Base-by-base conservation (phyloP, 805 yeast genomes). In the Clavispora fructus region DNA sequence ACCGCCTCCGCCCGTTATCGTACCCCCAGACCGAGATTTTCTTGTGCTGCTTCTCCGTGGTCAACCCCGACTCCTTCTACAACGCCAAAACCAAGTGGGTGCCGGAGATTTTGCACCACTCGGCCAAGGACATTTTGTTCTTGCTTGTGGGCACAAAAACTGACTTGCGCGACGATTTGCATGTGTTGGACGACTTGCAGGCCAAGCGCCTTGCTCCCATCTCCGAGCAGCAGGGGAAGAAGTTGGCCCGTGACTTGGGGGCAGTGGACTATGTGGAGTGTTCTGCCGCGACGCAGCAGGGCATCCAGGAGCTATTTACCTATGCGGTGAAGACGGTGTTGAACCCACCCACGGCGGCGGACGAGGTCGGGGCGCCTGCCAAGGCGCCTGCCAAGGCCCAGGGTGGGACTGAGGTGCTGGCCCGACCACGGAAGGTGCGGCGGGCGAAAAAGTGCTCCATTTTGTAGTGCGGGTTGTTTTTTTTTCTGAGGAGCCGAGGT, bases 1-100 rank as follows among this genome's bases (percentile, higher is more conserved):
- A 90, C 63, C 75, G 96, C 50, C 74, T 89, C 58, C 76, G 97
- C 65, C 97, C 97, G 3, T 71, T 90, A 50, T 85, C 94, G 8
- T 90, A 90, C 60, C 96, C 96, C 4, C 96, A 90, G 62, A 89
- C 97, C 0, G 96, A 88, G 57, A 85, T 90, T 31, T 90, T 90
- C 60, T 67, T 90, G 44, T 79, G 87, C 48, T 90, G 97, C 66
- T 90, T 89, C 64, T 86, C 95, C 6, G 82, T 90, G 7, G 84
- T 85, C 38, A 85, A 82, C 57, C 95, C 91, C 29, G 77, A 85
- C 27, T 84, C 94, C 14, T 88, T 85, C 64, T 82, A 80, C 51
- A 88, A 90, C 63, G 88, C 90, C 48, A 80, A 79, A 56, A 81
- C 82, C 52, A 89, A 89, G 61, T 72, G 77, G 76, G 77, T 82